Evolutionary conservation across 2,329 filamentous ascomycete species (phyloP).

Genomic region (Cryphonectria nitschkei): DNA sequence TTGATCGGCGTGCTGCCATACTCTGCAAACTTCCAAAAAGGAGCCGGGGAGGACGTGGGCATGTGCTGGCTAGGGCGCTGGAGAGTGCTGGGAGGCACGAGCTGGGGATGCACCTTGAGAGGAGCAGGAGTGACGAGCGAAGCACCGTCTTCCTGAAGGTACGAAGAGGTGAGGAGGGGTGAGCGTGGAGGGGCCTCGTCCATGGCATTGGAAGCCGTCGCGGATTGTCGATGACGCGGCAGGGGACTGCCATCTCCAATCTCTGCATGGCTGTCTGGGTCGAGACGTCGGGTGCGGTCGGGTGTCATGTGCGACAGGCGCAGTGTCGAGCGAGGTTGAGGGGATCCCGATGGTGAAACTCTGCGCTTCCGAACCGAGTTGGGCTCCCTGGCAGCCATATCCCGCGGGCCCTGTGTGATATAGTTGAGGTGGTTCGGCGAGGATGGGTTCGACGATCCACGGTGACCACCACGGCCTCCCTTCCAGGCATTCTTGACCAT

Average conservation of each 20-base stretch:
- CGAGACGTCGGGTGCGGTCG: constrained; percentile 53
- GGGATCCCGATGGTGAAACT: constrained; percentile 59
- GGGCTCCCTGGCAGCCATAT: constrained; percentile 56
- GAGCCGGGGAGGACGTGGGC: constrained; percentile 82
- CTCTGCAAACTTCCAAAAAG: constrained; percentile 87
- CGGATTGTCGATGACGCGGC: constrained; percentile 58
- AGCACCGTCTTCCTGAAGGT: constrained; percentile 61
- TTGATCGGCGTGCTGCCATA: constrained; percentile 72
- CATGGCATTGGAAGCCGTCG: constrained; percentile 48
- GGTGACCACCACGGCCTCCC: constrained; percentile 64
- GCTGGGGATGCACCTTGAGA: constrained; percentile 70
- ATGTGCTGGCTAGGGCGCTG: constrained; percentile 84
- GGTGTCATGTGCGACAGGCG: constrained; percentile 61
- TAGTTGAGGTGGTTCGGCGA: constrained; percentile 66
- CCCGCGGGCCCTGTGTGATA: constrained; percentile 61
- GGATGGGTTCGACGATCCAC: constrained; percentile 72
- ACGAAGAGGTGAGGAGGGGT: constrained; percentile 65
- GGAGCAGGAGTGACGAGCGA: constrained; percentile 75
- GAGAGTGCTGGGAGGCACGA: constrained; percentile 79
- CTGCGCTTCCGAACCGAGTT: constrained; percentile 61
- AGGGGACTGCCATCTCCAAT: constrained; percentile 65
- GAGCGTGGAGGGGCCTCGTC: constrained; percentile 60
- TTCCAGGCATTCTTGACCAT: constrained; percentile 76
- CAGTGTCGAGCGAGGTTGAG: constrained; percentile 54
- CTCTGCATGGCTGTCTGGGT: constrained; percentile 42